Conservation (phyloP, 2,329 filamentous ascomycete species). For the Chrysoporthe deuterocubensis region DNA sequence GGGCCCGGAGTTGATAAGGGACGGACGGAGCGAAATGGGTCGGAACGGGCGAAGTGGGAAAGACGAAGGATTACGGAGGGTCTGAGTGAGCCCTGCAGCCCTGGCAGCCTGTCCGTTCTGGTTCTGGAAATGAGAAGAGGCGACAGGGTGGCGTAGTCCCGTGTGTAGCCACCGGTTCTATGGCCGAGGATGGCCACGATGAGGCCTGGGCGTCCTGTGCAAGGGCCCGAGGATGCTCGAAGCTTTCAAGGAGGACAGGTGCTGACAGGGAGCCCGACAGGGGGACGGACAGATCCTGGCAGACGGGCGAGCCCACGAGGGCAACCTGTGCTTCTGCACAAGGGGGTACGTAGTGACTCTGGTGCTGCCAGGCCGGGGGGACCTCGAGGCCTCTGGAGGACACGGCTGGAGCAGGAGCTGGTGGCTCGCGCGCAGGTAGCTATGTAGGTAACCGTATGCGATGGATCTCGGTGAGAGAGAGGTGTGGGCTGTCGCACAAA, state of each 20-base stretch:
- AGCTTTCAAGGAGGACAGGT: slow-evolving; percentile 18
- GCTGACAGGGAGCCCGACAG: slow-evolving; percentile 18
- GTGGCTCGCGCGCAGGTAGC: not conserved
- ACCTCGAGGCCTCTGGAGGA: not conserved
- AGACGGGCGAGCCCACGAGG: slow-evolving; percentile 15
- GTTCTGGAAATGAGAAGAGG: slow-evolving; percentile 28
- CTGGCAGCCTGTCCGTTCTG: slow-evolving; percentile 14
- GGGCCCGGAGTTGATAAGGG: slow-evolving; percentile 32
- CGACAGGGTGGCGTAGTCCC: slow-evolving; percentile 25
- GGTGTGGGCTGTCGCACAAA: slow-evolving; percentile 30
- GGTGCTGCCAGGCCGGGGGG: not conserved
- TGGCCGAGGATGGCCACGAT: slow-evolving; percentile 24
- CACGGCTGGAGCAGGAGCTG: not conserved
- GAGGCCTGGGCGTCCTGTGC: slow-evolving; percentile 25
- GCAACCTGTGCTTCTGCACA: slow-evolving; percentile 2
- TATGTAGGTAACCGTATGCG: not conserved
- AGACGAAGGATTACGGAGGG: slow-evolving; percentile 26
- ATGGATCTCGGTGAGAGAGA: slow-evolving; percentile 17
- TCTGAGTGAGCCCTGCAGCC: slow-evolving; percentile 23
- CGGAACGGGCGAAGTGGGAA: slow-evolving; percentile 24
- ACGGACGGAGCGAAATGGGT: slow-evolving; percentile 21
- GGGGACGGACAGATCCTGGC: slow-evolving; percentile 14
- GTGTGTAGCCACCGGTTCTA: slow-evolving; percentile 23
- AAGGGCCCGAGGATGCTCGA: slow-evolving; percentile 22
- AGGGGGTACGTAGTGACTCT: slow-evolving; percentile 6